These are phyloP conservation scores for Podospora didyma DNA, from an alignment of 495 filamentous ascomycete species.

Conservation along the genomic window DNA sequence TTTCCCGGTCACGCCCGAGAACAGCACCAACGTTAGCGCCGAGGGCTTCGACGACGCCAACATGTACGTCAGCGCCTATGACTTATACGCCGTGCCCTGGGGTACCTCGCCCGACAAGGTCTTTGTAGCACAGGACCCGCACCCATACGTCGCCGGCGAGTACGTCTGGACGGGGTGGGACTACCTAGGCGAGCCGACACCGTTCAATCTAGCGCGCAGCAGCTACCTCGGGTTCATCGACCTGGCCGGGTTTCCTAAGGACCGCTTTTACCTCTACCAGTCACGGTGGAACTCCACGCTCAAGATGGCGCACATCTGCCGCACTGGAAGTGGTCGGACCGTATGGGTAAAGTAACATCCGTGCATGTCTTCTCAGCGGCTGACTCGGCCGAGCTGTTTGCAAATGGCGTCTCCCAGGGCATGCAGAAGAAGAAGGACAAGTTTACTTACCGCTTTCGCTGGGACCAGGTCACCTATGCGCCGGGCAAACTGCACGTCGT, in stretches of 20 bases:
- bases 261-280: conserved; percentile 48
- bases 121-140: conserved; percentile 41
- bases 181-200: conserved; percentile 49
- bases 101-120: conserved; percentile 46
- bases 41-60: conserved; percentile 17
- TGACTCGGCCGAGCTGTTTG: conserved; percentile 39
- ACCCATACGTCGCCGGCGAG: conserved; percentile 42
- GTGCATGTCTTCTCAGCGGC: conserved; percentile 45
- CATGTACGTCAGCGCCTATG: conserved; percentile 42
- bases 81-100: conserved; percentile 39
- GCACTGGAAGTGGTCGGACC: conserved; percentile 48
- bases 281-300: conserved; percentile 41
- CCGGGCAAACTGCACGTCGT: conserved; percentile 42
- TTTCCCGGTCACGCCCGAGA: conserved; percentile 35
- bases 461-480: conserved; percentile 43
- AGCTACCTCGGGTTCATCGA: conserved; percentile 49
- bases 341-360: conserved; percentile 37
- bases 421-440: conserved; percentile 22
- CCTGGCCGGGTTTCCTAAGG: conserved; percentile 49
- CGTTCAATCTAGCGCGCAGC: conserved; percentile 38
- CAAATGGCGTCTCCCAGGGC: conserved; percentile 44
- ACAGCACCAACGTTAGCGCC: conserved; percentile 21
- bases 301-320: conserved; percentile 43
- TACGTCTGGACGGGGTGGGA: conserved; percentile 52
- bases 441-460: conserved; percentile 44